Conservation (phyloP, 2,329 filamentous ascomycete genomes). For the Colletotrichum acutatum region DNA sequence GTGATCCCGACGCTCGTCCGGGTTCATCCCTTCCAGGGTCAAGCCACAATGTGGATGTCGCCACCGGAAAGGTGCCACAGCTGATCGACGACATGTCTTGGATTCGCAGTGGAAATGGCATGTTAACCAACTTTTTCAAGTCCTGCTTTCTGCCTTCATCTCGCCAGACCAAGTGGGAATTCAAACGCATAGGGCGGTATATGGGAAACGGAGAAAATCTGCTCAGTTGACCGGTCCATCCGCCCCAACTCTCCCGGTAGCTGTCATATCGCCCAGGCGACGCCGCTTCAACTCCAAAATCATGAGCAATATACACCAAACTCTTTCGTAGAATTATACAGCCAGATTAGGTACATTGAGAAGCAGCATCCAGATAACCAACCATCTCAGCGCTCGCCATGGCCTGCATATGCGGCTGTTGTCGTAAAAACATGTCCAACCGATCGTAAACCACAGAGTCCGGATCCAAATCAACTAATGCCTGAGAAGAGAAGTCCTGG, state of each 20-base stretch:
- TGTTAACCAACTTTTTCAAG: background rate
- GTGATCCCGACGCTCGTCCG: background rate
- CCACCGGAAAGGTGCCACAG: constrained; percentile 27
- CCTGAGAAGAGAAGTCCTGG: background rate
- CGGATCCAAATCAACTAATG: background rate
- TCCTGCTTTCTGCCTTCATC: background rate
- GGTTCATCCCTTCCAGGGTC: constrained; percentile 27
- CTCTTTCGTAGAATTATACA: constrained; percentile 9
- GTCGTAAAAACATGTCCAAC: constrained; percentile 1
- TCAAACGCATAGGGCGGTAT: background rate
- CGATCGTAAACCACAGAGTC: background rate
- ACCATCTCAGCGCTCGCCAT: constrained; percentile 18
- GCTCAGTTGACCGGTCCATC: background rate
- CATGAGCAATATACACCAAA: background rate
- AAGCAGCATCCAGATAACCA: constrained; percentile 15
- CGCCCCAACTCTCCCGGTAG: background rate
- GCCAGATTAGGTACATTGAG: constrained; percentile 21
- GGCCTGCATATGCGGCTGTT: constrained; percentile 19
- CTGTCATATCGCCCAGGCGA: background rate
- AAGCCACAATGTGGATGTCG: constrained; percentile 33
- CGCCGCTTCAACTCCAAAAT: background rate
- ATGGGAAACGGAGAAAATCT: background rate
- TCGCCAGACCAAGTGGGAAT: background rate
- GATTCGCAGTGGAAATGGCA: background rate
- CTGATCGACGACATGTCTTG: constrained; percentile 29